phyloP scores from a whole-genome alignment of 495 filamentous ascomycete genomes.

The Neurospora sp. region DNA sequence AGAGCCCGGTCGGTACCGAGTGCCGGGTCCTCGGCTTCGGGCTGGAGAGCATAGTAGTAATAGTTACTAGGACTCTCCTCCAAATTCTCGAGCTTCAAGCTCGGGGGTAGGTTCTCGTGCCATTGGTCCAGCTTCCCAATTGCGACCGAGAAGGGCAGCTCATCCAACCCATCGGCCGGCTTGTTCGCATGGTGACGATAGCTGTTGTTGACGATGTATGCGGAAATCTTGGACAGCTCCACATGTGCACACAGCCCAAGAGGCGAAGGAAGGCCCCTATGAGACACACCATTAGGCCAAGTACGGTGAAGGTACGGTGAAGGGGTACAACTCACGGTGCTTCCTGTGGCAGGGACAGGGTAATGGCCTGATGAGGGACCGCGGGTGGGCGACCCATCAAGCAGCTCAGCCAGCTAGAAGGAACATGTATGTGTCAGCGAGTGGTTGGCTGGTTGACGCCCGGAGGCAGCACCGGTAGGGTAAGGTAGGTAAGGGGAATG shows the following conservation, averaged over 20 bases:
- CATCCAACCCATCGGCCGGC: conserved; percentile 1
- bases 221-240: conserved; percentile 27
- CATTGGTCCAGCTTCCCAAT: conserved; percentile 18
- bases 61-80: conserved; percentile 2
- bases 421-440: neutral
- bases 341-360: conserved; percentile 22
- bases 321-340: conserved; percentile 13
- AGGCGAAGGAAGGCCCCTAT: conserved; percentile 22
- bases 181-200: conserved; percentile 12
- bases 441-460: neutral
- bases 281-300: neutral
- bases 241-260: conserved; percentile 28
- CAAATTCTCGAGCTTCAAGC: conserved; percentile 2
- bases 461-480: neutral
- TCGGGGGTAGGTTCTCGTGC: conserved; percentile 11
- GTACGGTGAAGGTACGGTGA: neutral
- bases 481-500: neutral
- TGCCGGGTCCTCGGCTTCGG: neutral
- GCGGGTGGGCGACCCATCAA: conserved; percentile 31
- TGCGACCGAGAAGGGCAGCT: conserved; percentile 8
- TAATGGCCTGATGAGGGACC: conserved; percentile 26
- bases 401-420: conserved; percentile 29
- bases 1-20: conserved; percentile 19
- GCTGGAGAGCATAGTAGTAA: neutral
- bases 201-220: conserved; percentile 27